phyloP scores from a whole-genome alignment of 176 grass and related monocot species.

The Carex cristatella region DNA sequence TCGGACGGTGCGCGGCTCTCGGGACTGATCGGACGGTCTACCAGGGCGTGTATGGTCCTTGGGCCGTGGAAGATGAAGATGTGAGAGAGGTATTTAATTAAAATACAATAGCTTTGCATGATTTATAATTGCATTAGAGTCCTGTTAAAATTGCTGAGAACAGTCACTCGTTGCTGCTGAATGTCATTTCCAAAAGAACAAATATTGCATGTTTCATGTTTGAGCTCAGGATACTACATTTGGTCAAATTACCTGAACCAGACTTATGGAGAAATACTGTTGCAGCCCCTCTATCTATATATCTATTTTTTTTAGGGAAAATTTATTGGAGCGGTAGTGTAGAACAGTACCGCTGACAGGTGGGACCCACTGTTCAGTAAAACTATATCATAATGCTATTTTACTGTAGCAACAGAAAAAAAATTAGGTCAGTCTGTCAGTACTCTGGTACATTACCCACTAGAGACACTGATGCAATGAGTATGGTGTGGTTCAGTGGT shows the following conservation, averaged over 20 bases:
- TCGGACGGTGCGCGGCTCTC: constrained; percentile 12
- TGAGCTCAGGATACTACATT: background rate
- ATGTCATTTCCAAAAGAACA: background rate
- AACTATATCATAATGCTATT: background rate
- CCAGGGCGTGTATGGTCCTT: constrained; percentile 60
- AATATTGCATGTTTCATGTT: background rate
- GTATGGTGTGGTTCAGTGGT: too few species aligned
- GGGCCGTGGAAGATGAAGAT: constrained; percentile 64
- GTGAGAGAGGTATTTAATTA: constrained; percentile 43
- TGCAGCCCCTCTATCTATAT: background rate
- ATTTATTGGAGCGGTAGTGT: too few species aligned
- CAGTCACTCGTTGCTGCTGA: background rate
- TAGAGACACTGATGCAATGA: background rate
- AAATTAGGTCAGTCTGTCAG: background rate
- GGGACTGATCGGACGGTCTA: constrained; percentile 48
- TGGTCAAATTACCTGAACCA: background rate
- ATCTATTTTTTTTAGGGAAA: too few species aligned
- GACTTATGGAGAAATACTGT: background rate
- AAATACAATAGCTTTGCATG: background rate
- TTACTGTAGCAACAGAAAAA: background rate
- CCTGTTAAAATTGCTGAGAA: background rate
- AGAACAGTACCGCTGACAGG: too few species aligned
- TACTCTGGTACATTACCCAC: background rate
- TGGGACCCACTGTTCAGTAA: too few species aligned
- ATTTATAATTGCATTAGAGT: background rate